Conservation (phyloP, 2,329 filamentous ascomycete genomes). For the Trichophyton verrucosum region DNA sequence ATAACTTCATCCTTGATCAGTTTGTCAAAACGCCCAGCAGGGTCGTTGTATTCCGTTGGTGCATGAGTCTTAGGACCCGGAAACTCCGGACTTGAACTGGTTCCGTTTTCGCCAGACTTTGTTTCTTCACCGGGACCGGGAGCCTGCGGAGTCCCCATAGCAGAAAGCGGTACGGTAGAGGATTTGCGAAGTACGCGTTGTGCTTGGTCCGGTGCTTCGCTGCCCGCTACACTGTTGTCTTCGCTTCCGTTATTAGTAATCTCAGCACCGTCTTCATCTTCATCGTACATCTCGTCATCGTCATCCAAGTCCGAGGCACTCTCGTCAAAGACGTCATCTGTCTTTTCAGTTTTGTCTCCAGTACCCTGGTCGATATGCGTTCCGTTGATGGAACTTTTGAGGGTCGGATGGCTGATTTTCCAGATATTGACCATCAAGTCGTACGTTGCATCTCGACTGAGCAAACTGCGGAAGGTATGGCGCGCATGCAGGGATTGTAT, state of each 20-base stretch:
- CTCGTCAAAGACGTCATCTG: slow-evolving; percentile 56
- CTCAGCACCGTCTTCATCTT: slow-evolving; percentile 41
- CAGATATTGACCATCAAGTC: slow-evolving; percentile 96
- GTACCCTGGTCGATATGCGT: slow-evolving; percentile 67
- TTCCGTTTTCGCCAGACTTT: slow-evolving; percentile 37
- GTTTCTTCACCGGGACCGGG: slow-evolving; percentile 21
- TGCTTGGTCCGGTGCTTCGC: slow-evolving; percentile 34
- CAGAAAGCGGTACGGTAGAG: slow-evolving; percentile 41
- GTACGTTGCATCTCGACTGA: slow-evolving; percentile 89
- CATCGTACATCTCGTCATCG: slow-evolving; percentile 49
- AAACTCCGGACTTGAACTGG: slow-evolving; percentile 46
- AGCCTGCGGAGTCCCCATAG: slow-evolving; percentile 24
- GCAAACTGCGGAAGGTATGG: slow-evolving; percentile 89
- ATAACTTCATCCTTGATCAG: slow-evolving; percentile 75
- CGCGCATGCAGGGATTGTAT: slow-evolving; percentile 92
- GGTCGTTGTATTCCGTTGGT: slow-evolving; percentile 75
- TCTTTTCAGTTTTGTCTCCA: slow-evolving; percentile 83
- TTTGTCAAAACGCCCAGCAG: slow-evolving; percentile 68
- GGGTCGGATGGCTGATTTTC: slow-evolving; percentile 87
- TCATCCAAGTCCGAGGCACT: slow-evolving; percentile 68
- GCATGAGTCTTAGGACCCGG: slow-evolving; percentile 72
- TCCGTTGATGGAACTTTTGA: slow-evolving; percentile 84
- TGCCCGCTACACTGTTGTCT: slow-evolving; percentile 42
- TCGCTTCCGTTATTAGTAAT: slow-evolving; percentile 46
- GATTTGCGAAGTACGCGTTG: slow-evolving; percentile 57